Base-by-base conservation (phyloP, 2,329 filamentous ascomycete genomes). In the Gremmenia infestans region DNA sequence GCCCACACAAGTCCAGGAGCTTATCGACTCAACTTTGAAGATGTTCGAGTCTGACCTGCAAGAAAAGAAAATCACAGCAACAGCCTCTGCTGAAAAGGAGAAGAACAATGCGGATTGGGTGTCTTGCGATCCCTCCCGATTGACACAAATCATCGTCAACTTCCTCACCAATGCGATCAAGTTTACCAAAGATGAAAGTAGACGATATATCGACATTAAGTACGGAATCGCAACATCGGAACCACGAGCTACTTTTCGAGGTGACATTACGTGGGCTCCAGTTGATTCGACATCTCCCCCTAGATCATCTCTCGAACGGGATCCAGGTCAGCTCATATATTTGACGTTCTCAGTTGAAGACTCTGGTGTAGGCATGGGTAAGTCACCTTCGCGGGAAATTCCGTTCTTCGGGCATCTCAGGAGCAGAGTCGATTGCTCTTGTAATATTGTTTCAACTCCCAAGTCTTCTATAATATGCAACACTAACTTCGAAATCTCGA, bases 91-190 rank as follows among this genome's bases (percentile, higher is more conserved):
- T 12, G 83, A 87, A 62, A 88, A 85, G 66, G 73, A 73, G 4
- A 72, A 78, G 1, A 73, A 85, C 1, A 72, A 72, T 0, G 73
- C 88, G 36, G 81, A 87, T 37, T 91, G 83, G 76, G 81, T 91
- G 3, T 72, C 78, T 36, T 71, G 91, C 28, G 89, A 93, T 67
- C 86, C 89, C 0, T 87, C 85, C 15, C 80, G 89, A 23, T 83
- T 93, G 50, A 80, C 88, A 51, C 89, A 93, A 70, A 86, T 92
- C 0, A 75, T 92, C 3, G 91, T 93, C 68, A 93, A 93, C 64
- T 77, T 93, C 1, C 81, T 89, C 8, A 89, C 88, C 7, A 93
- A 93, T 65, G 87, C 88, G 0, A 85, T 93, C 70, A 93, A 93
- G 65, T 93, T 92, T 67, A 93, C 89, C 1, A 83, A 83, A 37